Conservation (phyloP, 345 rosid species). For the Gossypium mustelinum region DNA sequence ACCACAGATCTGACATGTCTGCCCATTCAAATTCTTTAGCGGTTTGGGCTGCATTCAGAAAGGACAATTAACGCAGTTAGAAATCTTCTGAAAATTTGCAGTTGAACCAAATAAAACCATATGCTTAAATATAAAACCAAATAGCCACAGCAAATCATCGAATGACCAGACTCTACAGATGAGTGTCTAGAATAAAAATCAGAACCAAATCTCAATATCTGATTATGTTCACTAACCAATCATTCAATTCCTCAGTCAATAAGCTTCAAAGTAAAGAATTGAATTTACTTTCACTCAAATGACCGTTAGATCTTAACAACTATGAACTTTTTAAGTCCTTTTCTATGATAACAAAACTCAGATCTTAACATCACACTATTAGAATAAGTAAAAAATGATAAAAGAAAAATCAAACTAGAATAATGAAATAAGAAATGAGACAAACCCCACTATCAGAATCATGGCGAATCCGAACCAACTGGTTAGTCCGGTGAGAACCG, state of each 20-base stretch:
- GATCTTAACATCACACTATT: constrained; percentile 23
- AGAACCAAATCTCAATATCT: constrained; percentile 8
- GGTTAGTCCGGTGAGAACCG: constrained; percentile 97
- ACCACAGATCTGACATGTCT: constrained; percentile 94
- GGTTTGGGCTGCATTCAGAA: constrained; percentile 74
- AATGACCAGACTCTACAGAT: too few relatives aligned
- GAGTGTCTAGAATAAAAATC: background rate
- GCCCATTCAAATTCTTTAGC: constrained; percentile 60
- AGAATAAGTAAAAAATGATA: background rate
- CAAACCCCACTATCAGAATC: constrained; percentile 97
- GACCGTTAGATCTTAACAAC: constrained; percentile 5
- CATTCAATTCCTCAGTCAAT: background rate
- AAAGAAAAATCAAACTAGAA: background rate
- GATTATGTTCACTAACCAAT: background rate
- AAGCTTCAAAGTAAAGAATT: background rate
- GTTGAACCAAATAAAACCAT: background rate
- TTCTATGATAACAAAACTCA: constrained; percentile 13
- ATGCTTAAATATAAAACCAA: background rate
- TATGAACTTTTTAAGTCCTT: constrained; percentile 3
- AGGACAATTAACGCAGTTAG: constrained; percentile 16
- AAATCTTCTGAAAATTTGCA: constrained; percentile 1
- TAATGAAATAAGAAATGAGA: constrained; percentile 13
- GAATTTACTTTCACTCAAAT: background rate
- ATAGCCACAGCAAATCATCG: background rate
- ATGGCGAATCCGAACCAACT: constrained; percentile 94